Base-by-base conservation (phyloP, 495 filamentous ascomycete genomes). In the Penicillium roqueforti region DNA sequence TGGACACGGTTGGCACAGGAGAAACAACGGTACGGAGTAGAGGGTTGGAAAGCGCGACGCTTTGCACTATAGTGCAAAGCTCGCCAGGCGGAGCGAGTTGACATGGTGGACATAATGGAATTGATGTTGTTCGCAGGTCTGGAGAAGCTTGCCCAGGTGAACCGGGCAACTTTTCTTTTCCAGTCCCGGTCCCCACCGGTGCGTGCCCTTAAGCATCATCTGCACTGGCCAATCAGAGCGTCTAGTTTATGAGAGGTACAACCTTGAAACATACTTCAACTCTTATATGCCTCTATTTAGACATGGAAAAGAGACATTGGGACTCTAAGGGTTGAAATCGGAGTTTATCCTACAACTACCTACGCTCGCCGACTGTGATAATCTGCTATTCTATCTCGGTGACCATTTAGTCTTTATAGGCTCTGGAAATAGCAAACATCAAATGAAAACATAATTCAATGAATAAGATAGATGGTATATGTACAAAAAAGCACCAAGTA, bases 1-100 rank as follows among this genome's bases (percentile, higher is more conserved):
- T 80, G 72, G 41, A 70, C 65, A 22, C 63, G 75, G 40, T 60
- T 54, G 20, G 81, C 74, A 67, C 76, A 80, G 39, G 81, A 82
- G 57, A 86, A 79, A 62, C 77, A 78, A 53, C 81, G 71, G 60
- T 78, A 78, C 34, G 73, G 69, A 25, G 65, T 63, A 13, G 63
- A 34, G 0, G 65, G 48, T 13, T 66, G 58, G 45, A 55, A 56
- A 6, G 62, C 50, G 48, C 64, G 65, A 51, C 63, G 66, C 40
- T 66, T 62, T 1, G 70, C 56, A 47, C 62, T 64, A 36, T 63
- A 54, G 53, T 68, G 64, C 60, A 76, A 39, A 36, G 62, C 66
- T 43, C 75, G 56, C 72, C 69, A 76, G 56, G 68, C 49, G n/a
- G 70, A 62, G 44, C 65, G 63, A 31, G 68, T 57, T 45, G 65